Evolutionary conservation across 23 red algal species (phyloP).

Genomic region (Agarophyton chilense): DNA sequence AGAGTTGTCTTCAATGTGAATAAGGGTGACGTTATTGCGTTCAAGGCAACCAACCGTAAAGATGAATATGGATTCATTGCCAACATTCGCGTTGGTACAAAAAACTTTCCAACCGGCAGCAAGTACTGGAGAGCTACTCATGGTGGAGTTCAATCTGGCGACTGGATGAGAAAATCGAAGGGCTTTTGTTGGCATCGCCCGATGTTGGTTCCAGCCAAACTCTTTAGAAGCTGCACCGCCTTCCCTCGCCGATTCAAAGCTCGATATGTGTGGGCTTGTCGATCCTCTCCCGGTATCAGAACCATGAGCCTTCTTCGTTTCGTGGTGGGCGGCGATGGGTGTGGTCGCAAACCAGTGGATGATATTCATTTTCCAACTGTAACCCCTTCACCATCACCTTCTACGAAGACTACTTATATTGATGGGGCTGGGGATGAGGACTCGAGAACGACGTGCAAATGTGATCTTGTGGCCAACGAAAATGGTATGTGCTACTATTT

Average conservation of each 20-base stretch:
- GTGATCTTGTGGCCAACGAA: neutral
- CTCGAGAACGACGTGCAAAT: neutral
- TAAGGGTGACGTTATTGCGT: neutral
- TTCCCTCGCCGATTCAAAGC: neutral
- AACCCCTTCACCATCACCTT: neutral
- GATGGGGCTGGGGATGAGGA: constrained; percentile 4
- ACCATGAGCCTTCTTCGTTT: constrained; percentile 24
- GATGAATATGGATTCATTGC: constrained; percentile 18
- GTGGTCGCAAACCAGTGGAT: neutral
- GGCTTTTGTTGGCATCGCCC: constrained; percentile 24
- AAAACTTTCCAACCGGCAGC: neutral
- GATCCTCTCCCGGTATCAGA: neutral
- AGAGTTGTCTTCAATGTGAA: neutral
- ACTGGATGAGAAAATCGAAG: neutral
- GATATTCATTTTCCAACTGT: neutral
- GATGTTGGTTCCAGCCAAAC: constrained; percentile 1
- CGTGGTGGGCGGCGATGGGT: constrained; percentile 11
- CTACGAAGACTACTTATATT: neutral
- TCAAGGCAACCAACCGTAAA: constrained; percentile 12
- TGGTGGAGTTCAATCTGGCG: neutral
- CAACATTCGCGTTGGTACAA: neutral
- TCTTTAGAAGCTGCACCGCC: neutral
- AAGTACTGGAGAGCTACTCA: constrained; percentile 3
- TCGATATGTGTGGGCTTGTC: constrained; percentile 10
- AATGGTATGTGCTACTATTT: constrained; percentile 11